Evolutionary conservation across 106 monocot genomes (phyloP), one percentile per base, ranked within the genome.

Genomic region (Dioscorea zingiberensis): DNA sequence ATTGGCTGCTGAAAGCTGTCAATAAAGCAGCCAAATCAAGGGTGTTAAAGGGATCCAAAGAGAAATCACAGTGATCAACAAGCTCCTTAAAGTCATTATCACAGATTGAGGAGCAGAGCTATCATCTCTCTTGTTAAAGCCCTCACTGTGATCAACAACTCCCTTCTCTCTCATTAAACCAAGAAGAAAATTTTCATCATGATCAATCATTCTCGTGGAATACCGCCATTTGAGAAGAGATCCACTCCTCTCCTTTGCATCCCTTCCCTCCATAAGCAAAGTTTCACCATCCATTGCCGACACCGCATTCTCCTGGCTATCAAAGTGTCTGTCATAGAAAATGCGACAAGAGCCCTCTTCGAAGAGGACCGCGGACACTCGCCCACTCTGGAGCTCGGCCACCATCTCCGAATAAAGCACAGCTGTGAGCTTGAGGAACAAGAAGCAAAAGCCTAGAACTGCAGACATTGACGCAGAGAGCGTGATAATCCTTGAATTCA

Each of bases 311-410:
- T 65, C 71, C 19, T 70, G 25, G 4, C 58, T 62, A 25, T 76
- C 71, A 23, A 71, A 47, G 3, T 24, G 25, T 13, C n/a, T 74
- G 44, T 87, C 78, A 60, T 80, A 94, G 49, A 84, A 82, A 56
- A 94, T 90, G 3, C 82, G 76, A 16, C 80, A 69, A 49, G 94
- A 90, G 44, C 82, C 94, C 70, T 94, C 94, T 67, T 94, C 94
- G 49, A 94, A 94, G 10, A 76, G 67, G 75, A 87, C 87, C 0
- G 77, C 63, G 0, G 74, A 65, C 28, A 94, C 80, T n/a, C 19
- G 29, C 30, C 90, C 90, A 17, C 60, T 48, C 30, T 87, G 77
- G 47, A 94, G 76, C 60, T 70, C 81, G 16, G 69, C 63, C 28
- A 94, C 64, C 44, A 94, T 76, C 46, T 87, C 82, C 15, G 90